Base-by-base conservation (phyloP, 345 rosid species). In the Brassica carinata region DNA sequence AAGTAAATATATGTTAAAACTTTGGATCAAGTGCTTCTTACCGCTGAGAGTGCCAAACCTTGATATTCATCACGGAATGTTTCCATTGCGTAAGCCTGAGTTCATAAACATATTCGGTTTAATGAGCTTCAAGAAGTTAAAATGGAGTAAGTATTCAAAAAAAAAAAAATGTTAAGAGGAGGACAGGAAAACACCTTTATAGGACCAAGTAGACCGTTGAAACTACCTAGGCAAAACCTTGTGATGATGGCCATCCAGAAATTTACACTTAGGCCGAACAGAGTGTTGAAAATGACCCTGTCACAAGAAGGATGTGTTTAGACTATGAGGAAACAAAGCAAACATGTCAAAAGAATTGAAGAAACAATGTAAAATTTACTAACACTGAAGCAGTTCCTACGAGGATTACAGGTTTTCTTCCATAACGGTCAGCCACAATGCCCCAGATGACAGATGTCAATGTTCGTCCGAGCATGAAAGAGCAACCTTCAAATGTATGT, bases 181-280 rank as follows among this genome's bases (percentile, higher is more conserved):
- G 65, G 64, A 59, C 5, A 53, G 1, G 62, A 64, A 15, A 63
- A 34, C 58, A 95, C 99, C 99, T 87, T 93, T 64, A 92, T 86
- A 23, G 98, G 93, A 85, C 99, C 99, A 71, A 96, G 97, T 71
- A 90, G 89, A 45, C 96, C 98, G 76, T 91, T 93, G 83, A 96
- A 77, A 83, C 96, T 82, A 78, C 99, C 99, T 8, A 93, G 88
- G 69, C 93, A 92, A 89, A 93, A 92, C 87, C 99, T 88, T 66
- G 90, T 87, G 51, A 66, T 17, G 19, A 96, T 57, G 9, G 99
- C 99, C 99, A 96, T 96, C 98, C 96, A 91, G 79, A 92, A 92
- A 55, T 91, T 96, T 53, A 87, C 55, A 79, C 99, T 92, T 55
- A 96, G 90, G 58, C 99, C 99, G 78, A 92, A 93, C 13, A 96